Conservation (phyloP, 495 filamentous ascomycete genomes). For the Neurospora africana region DNA sequence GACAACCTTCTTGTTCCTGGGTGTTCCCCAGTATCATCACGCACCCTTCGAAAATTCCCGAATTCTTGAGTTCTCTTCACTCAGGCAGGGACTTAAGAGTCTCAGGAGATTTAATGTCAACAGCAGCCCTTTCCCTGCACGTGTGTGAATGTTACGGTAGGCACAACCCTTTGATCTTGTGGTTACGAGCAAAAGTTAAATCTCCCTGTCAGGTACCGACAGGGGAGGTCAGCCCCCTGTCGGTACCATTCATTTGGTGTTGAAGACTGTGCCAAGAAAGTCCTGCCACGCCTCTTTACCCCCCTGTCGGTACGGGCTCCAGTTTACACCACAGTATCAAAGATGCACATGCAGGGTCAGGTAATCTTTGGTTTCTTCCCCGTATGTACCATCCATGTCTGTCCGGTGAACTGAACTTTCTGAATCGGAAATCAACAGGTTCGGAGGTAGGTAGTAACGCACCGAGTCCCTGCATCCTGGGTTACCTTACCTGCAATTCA, state of each 20-base stretch:
- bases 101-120: neutral
- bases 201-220: too few relatives aligned
- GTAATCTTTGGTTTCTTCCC: too few relatives aligned
- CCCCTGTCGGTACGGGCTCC: too few relatives aligned
- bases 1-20: neutral
- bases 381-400: neutral
- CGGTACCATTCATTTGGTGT: too few relatives aligned
- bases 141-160: neutral
- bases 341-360: neutral
- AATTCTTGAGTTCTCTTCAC: neutral
- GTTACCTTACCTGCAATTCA: conserved; percentile 15
- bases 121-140: neutral
- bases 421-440: neutral
- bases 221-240: too few relatives aligned
- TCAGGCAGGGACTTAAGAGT: neutral
- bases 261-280: too few relatives aligned
- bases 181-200: too few relatives aligned
- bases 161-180: neutral
- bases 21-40: neutral
- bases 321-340: too few relatives aligned
- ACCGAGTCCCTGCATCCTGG: neutral
- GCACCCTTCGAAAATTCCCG: neutral
- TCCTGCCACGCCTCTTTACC: too few relatives aligned
- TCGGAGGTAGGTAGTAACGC: neutral
- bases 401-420: neutral